Base-by-base conservation (phyloP, 225 moss, liverwort and hornwort genomes). In the Climacium dendroides region DNA sequence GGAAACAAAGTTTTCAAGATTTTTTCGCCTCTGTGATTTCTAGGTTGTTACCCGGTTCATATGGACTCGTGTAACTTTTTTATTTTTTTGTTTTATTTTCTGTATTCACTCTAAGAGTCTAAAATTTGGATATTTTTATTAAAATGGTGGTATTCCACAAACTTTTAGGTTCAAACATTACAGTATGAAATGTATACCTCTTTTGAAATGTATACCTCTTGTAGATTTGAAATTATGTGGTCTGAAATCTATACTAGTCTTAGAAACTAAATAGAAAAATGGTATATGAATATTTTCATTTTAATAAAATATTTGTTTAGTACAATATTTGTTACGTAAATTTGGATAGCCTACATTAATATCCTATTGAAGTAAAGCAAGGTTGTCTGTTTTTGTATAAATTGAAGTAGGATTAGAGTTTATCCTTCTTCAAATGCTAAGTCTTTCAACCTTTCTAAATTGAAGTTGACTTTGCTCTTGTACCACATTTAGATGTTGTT, bases 271-370 rank as follows among this genome's bases (percentile, higher is more conserved):
- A 45, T 45, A 8, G 8, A 45, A 45, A 45, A 45, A 45, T 45
- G 45, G 45, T 6, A 45, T 45, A 45, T 45, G 8, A 45, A 45
- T 45, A 45, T 8, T 6, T 6, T 8, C 45, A 45, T 45, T 6
- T 45, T 45, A 45, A 45, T 8, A 45, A 45, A 45, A 45, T 45
- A 45, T 45, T 45, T 45, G 8, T 45, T 45, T 6, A 45, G 45
- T 8, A 45, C 4, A 5, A 63, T 34, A 34, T 18, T 64, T 64
- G 18, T 17, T 0, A 16, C 0, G 18, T 35, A 35, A 65, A 35
- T 19, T 35, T 35, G 2, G 6, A 65, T 65, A 35, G 6, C 0
- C 0, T 0, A 0, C n/a, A 7, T 28, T 43, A 26, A 28, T 71
- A 43, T 4, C 25, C 4, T 43, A 43, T 16, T 16, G 5, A 12